Evolutionary conservation across 345 rosid genomes (phyloP).

Genomic region (Euphorbia pulcherrima): DNA sequence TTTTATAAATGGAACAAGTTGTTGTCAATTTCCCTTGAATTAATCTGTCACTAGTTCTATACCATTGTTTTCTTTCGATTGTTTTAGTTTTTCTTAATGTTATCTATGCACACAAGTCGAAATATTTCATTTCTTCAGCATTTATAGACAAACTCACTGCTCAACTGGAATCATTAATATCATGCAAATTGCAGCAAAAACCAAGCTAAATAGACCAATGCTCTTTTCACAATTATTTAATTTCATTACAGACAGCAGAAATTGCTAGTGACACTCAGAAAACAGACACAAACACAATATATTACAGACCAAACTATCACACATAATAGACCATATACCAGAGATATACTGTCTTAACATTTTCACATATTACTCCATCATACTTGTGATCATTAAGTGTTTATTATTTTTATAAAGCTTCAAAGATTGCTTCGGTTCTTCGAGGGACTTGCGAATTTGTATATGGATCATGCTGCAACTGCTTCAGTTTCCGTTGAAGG

Average conservation of each 20-base stretch:
- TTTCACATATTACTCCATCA: conserved; percentile 4
- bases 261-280: not conserved
- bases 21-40: too few relatives aligned
- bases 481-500: not conserved
- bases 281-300: not conserved
- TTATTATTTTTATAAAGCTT: not conserved
- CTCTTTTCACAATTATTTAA: not conserved
- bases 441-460: not conserved
- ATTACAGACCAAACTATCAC: not conserved
- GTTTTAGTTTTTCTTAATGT: too few relatives aligned
- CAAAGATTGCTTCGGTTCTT: not conserved
- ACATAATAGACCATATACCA: not conserved
- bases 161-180: not conserved
- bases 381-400: not conserved
- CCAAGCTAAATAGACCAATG: not conserved
- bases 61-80: too few relatives aligned
- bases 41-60: too few relatives aligned
- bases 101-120: too few relatives aligned
- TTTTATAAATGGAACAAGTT: too few relatives aligned
- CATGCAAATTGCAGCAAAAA: not conserved
- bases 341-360: not conserved
- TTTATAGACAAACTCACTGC: not conserved
- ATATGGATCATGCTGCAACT: not conserved
- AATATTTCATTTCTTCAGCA: not conserved
- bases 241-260: not conserved